A percentile compares a stretch with the other conserved stretches of the same genome.
These are phyloP conservation scores for Suhomyces bokatorum DNA, from an alignment of 1,139 yeast genomes.

Conservation along the genomic window DNA sequence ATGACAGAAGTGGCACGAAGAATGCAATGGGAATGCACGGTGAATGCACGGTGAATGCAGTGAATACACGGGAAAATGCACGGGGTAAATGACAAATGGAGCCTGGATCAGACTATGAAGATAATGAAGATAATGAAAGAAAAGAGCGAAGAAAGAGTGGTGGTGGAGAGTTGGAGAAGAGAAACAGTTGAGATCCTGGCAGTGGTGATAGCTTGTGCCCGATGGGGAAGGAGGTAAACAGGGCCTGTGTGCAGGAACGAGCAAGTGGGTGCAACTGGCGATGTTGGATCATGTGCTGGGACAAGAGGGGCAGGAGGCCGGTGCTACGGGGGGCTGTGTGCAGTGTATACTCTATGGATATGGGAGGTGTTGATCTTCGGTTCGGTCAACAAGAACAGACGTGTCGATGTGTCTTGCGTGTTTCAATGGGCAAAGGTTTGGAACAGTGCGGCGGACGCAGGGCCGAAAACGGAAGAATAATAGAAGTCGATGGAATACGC, in stretches of 20 bases:
- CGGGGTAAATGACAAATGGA: neutral
- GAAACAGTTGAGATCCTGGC: slow-evolving; percentile 7
- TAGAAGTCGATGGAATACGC: neutral
- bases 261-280: too few species aligned
- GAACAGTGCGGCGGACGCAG: neutral
- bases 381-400: too few species aligned
- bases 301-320: neutral
- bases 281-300: too few species aligned
- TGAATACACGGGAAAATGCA: too few species aligned
- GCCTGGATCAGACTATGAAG: neutral
- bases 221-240: slow-evolving; percentile 13
- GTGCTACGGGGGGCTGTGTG: neutral
- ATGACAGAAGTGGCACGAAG: too few species aligned
- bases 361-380: neutral
- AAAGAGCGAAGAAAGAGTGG: neutral
- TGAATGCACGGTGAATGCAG: too few species aligned
- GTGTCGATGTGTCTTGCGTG: too few species aligned
- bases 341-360: neutral
- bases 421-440: neutral
- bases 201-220: slow-evolving; percentile 4
- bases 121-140: neutral
- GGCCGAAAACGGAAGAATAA: neutral
- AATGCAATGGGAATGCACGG: too few species aligned
- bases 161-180: neutral
- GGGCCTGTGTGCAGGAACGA: neutral